Percentiles rank a stretch among this genome's conserved stretches.
phyloP scores from a whole-genome alignment of 352 stramenopile species.

The Pythium inflatum region DNA sequence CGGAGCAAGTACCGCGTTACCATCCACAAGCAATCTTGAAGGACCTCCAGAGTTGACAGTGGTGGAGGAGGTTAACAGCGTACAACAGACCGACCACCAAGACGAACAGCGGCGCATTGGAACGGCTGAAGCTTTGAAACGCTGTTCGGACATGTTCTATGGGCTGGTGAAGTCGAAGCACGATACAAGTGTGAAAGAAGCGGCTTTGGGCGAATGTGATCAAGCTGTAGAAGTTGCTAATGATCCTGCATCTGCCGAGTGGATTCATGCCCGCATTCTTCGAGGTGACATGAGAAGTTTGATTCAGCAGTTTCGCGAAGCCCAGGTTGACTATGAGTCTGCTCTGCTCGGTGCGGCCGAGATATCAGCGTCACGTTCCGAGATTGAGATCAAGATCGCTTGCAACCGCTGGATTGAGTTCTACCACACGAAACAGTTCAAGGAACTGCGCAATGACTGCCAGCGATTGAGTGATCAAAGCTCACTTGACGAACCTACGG shows the following conservation, averaged over 20 bases:
- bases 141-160: conserved; percentile 6
- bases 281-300: conserved; percentile 11
- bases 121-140: neutral
- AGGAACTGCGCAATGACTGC: conserved; percentile 47
- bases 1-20: too few relatives aligned
- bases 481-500: neutral
- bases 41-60: too few relatives aligned
- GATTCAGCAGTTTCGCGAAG: conserved; percentile 20
- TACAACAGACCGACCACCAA: too few relatives aligned
- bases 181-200: neutral
- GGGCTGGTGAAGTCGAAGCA: conserved; percentile 13
- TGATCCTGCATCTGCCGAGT: neutral
- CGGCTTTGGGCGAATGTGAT: neutral
- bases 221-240: neutral
- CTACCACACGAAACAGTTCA: conserved; percentile 48
- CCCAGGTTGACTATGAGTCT: conserved; percentile 50
- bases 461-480: neutral
- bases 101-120: neutral
- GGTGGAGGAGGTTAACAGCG: too few relatives aligned
- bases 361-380: neutral
- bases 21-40: too few relatives aligned
- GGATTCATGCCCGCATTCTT: neutral
- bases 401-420: conserved; percentile 60
- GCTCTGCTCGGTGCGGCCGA: conserved; percentile 1
- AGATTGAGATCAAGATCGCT: conserved; percentile 46